Conservation (phyloP, 1,284 basidiomycete genomes). For the Neonothopanus nambi region DNA sequence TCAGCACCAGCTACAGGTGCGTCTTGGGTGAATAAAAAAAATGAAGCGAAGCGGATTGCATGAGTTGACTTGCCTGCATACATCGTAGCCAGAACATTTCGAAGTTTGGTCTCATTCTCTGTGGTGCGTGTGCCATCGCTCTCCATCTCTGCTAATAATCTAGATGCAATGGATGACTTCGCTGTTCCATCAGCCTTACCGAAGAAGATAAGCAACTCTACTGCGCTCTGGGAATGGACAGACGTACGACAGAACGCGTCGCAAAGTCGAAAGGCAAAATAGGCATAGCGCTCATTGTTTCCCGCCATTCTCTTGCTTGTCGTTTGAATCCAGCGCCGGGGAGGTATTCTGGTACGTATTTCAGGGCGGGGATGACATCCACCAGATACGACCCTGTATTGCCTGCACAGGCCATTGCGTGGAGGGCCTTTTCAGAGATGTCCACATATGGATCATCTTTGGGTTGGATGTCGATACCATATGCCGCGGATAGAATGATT, state of each 20-base stretch:
- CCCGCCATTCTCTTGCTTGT: slow-evolving; percentile 28
- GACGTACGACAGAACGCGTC: neutral
- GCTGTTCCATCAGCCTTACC: neutral
- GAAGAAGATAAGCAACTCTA: neutral
- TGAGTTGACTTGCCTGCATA: neutral
- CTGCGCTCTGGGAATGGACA: neutral
- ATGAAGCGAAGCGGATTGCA: too few relatives aligned
- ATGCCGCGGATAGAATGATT: slow-evolving; percentile 19
- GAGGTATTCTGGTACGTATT: slow-evolving; percentile 18
- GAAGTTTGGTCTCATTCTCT: neutral
- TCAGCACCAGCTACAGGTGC: too few relatives aligned
- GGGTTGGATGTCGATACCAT: neutral
- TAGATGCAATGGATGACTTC: slow-evolving; percentile 5
- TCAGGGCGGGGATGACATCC: slow-evolving; percentile 9
- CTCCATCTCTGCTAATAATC: neutral
- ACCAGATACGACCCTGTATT: neutral
- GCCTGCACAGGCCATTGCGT: neutral
- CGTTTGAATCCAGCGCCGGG: slow-evolving; percentile 29
- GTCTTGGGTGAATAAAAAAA: too few relatives aligned
- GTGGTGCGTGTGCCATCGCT: neutral
- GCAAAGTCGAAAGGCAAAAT: slow-evolving; percentile 22
- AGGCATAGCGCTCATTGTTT: slow-evolving; percentile 24
- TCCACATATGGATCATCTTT: slow-evolving; percentile 23
- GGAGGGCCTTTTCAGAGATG: slow-evolving; percentile 11
- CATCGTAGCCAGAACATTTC: neutral